phyloP scores from a whole-genome alignment of 306 rosid species.

The Glycine tomentella region DNA sequence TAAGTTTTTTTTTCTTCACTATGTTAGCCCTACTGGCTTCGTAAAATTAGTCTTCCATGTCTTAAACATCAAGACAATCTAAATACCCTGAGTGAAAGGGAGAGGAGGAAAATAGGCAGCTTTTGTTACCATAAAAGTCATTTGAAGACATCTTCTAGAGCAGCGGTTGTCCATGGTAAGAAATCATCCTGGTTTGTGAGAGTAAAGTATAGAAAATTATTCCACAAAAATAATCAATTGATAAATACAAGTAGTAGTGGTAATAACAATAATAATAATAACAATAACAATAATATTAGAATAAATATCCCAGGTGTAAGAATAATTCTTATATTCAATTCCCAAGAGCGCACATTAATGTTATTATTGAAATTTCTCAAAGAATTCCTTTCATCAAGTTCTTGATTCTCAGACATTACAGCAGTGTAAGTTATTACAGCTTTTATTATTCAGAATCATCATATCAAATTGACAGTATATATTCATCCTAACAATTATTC shows the following conservation, averaged over 20 bases:
- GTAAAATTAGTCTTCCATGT: slow-evolving; percentile 32
- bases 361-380: too few species aligned
- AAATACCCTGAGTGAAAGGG: slow-evolving; percentile 15
- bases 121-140: slow-evolving; percentile 78
- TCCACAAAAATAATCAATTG: slow-evolving; percentile 29
- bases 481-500: slow-evolving; percentile 11
- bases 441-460: slow-evolving; percentile 23
- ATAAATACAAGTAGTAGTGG: too few species aligned
- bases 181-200: slow-evolving; percentile 78
- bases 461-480: slow-evolving; percentile 7
- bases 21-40: slow-evolving; percentile 7
- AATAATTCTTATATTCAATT: slow-evolving; percentile 4
- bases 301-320: not conserved
- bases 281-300: not conserved
- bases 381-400: slow-evolving; percentile 33
- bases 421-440: not conserved
- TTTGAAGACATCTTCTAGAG: slow-evolving; percentile 73
- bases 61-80: slow-evolving; percentile 23
- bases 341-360: slow-evolving; percentile 14
- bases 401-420: slow-evolving; percentile 17
- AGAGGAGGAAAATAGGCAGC: slow-evolving; percentile 39
- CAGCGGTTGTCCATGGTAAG: slow-evolving; percentile 87
- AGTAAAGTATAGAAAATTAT: slow-evolving; percentile 44
- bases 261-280: slow-evolving; percentile 39
- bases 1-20: too few species aligned